Evolutionary conservation across 2,329 filamentous ascomycete genomes (phyloP), one percentile per base, ranked within the genome.

Genomic region (Diaporthe helianthi): DNA sequence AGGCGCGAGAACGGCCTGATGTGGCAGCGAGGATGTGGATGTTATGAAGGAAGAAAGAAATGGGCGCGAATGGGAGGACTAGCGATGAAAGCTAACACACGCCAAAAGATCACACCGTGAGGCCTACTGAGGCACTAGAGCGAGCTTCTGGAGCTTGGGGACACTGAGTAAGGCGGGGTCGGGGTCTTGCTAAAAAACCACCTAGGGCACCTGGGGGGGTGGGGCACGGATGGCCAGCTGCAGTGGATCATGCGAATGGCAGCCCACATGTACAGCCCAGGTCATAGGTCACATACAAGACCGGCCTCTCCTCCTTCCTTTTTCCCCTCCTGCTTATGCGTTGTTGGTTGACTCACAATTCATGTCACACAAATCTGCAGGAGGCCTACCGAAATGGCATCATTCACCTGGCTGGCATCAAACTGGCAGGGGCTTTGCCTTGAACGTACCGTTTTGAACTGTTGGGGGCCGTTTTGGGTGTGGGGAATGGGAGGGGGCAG

Each of bases 81-180:
- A 17, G 13, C 26, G 22, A 13, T 41, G 13, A 13, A 55, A 26
- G 53, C 38, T 38, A 10, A 10, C 9, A 33, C 33, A 1, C 12
- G 8, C 58, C 12, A 15, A 9, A 29, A n/a, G 19, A 38, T 6
- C 1, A 46, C 7, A 46, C 41, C 3, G 26, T 33, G 41, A 46
- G 41, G 26, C 41, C 55, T 58, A 60, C 55, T 38, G 13, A n/a
- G n/a, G n/a, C n/a, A n/a, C n/a, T n/a, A n/a, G n/a, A n/a, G 36
- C 15, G 36, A 38, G 36, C 36, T 38, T 13, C 54, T 29, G 5
- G 31, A 54, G 52, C 52, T 36, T 36, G 7, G 52, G 52, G 22
- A 19, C 33, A 33, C 13, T 36, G 29, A 24, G n/a, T 6, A 52
- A 17, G 6, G 51, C 6, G 51, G 24, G 24, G 51, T 19, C 44